Percentiles rank a stretch among this genome's conserved stretches.
phyloP scores from a whole-genome alignment of 2,329 filamentous ascomycete species.

The Diaporthe humulicola region DNA sequence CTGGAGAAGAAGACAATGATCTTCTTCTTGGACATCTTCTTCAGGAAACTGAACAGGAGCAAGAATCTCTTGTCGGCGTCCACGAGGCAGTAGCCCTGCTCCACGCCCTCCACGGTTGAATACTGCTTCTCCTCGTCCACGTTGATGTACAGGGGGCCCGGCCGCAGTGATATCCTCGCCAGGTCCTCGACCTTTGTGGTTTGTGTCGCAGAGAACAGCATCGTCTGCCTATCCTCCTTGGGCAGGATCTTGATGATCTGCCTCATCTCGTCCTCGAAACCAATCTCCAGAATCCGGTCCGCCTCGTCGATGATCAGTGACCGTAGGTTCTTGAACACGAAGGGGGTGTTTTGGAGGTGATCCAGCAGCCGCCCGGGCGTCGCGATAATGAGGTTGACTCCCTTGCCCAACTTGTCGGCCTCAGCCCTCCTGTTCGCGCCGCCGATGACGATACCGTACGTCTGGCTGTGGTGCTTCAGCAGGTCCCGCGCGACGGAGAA shows the following conservation, averaged over 20 bases:
- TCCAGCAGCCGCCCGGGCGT: constrained; percentile 94
- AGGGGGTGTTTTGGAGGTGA: constrained; percentile 93
- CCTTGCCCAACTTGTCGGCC: constrained; percentile 93
- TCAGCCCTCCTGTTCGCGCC: constrained; percentile 93
- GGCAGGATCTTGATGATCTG: constrained; percentile 96
- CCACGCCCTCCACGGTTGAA: constrained; percentile 91
- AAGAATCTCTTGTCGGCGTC: constrained; percentile 95
- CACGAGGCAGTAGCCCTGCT: constrained; percentile 96
- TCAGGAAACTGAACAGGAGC: constrained; percentile 93
- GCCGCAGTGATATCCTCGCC: constrained; percentile 90
- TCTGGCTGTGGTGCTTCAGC: constrained; percentile 93
- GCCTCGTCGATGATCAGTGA: constrained; percentile 96
- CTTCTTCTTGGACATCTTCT: constrained; percentile 94
- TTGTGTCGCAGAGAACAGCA: constrained; percentile 99
- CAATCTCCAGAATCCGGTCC: constrained; percentile 94
- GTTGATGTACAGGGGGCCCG: constrained; percentile 95
- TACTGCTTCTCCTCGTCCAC: constrained; percentile 92
- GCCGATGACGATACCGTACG: constrained; percentile 95
- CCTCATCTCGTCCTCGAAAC: constrained; percentile 98
- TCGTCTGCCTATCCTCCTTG: constrained; percentile 88
- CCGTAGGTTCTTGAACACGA: constrained; percentile 92
- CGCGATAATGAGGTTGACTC: constrained; percentile 93
- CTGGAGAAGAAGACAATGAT: constrained; percentile 97
- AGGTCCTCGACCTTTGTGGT: constrained; percentile 99
- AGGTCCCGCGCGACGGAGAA: constrained; percentile 95